phyloP scores from a whole-genome alignment of 2,329 filamentous ascomycete species.

The Sphaerulina musiva region DNA sequence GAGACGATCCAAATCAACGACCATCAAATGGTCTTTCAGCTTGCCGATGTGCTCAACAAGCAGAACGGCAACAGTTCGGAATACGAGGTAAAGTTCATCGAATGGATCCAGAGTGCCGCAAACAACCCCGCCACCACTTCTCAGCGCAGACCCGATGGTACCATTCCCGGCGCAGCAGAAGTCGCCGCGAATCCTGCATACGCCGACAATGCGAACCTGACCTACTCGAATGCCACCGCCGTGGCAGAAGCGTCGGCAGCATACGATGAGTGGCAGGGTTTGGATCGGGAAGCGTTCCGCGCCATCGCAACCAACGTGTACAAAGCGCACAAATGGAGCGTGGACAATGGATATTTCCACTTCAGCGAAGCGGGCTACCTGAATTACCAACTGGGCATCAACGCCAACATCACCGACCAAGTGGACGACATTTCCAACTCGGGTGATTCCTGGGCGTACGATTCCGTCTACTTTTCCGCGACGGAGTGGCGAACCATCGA shows the following conservation, averaged over 20 bases:
- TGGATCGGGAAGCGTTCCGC: constrained; percentile 29
- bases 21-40: constrained; percentile 59
- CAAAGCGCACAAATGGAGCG: constrained; percentile 48
- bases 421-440: constrained; percentile 41
- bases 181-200: constrained; percentile 39
- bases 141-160: constrained; percentile 46
- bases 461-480: constrained; percentile 54
- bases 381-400: constrained; percentile 51
- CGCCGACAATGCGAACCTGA: constrained; percentile 20
- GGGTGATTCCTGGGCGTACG: constrained; percentile 50
- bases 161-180: constrained; percentile 49
- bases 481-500: constrained; percentile 61
- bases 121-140: constrained; percentile 50
- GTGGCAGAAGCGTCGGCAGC: constrained; percentile 37
- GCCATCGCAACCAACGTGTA: constrained; percentile 43
- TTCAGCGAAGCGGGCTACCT: constrained; percentile 61
- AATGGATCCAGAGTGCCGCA: constrained; percentile 52
- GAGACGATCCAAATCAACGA: constrained; percentile 55
- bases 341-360: constrained; percentile 52
- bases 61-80: constrained; percentile 49
- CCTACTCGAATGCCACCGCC: constrained; percentile 33
- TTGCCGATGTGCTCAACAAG: constrained; percentile 54
- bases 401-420: constrained; percentile 51
- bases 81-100: constrained; percentile 54
- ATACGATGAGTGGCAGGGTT: constrained; percentile 35